Evolutionary conservation across 148 eudicot species (phyloP).

Genomic region (Rhododendron vialii): DNA sequence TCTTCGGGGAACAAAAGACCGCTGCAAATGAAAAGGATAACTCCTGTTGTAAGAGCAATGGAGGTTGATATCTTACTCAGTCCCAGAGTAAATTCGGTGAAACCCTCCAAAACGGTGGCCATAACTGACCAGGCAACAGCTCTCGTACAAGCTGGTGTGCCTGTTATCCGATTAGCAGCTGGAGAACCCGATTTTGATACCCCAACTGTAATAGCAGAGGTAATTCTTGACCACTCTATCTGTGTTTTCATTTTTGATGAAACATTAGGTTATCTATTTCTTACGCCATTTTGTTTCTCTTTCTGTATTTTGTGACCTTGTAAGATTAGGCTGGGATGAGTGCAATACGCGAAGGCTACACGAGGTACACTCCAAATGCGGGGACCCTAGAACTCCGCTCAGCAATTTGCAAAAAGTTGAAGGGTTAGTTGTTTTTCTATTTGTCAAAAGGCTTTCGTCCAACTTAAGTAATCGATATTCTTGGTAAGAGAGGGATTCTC

Average conservation of each 20-base stretch:
- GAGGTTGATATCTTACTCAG: constrained; percentile 70
- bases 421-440: constrained; percentile 35
- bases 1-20: constrained; percentile 23
- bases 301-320: neutral
- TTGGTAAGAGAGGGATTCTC: neutral
- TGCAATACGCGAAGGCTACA: constrained; percentile 86
- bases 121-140: constrained; percentile 95
- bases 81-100: constrained; percentile 84
- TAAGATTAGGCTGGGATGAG: constrained; percentile 69
- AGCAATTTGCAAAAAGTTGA: constrained; percentile 76
- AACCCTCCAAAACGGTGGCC: constrained; percentile 91
- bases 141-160: constrained; percentile 93
- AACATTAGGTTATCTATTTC: neutral
- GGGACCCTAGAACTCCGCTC: constrained; percentile 82
- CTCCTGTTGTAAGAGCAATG: constrained; percentile 40
- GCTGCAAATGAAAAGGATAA: constrained; percentile 16
- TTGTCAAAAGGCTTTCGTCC: neutral
- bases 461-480: neutral
- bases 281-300: neutral
- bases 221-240: constrained; percentile 7
- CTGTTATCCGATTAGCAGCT: constrained; percentile 86
- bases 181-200: constrained; percentile 99
- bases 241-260: neutral
- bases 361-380: constrained; percentile 94
- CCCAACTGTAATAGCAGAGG: constrained; percentile 78